Evolutionary conservation across 2,329 filamentous ascomycete species (phyloP).

Genomic region (Dactylellina cionopaga): DNA sequence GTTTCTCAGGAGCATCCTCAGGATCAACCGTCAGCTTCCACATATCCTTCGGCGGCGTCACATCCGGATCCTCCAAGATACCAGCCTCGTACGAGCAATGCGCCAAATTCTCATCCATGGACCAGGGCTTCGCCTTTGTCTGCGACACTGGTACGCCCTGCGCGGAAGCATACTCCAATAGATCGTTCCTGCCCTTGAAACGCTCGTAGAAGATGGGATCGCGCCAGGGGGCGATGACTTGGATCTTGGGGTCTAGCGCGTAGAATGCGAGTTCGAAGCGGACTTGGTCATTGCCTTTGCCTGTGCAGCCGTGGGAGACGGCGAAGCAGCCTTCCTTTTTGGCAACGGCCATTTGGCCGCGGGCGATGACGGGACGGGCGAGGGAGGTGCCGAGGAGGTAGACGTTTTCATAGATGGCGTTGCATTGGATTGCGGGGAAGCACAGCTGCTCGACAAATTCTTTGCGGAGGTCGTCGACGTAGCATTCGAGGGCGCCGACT

Average conservation of each 20-base stretch:
- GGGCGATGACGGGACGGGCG: constrained; percentile 76
- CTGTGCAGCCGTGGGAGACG: constrained; percentile 70
- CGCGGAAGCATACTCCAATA: constrained; percentile 75
- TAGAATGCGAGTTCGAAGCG: constrained; percentile 73
- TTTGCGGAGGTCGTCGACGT: constrained; percentile 72
- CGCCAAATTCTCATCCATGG: constrained; percentile 75
- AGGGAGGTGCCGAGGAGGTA: constrained; percentile 72
- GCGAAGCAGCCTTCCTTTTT: constrained; percentile 69
- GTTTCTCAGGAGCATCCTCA: constrained; percentile 74
- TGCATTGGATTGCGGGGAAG: constrained; percentile 81
- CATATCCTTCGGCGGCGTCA: constrained; percentile 78
- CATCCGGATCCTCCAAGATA: constrained; percentile 73
- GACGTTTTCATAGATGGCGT: constrained; percentile 75
- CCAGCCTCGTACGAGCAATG: constrained; percentile 85
- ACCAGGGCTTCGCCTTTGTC: constrained; percentile 77
- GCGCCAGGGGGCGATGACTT: constrained; percentile 80
- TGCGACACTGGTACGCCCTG: constrained; percentile 76
- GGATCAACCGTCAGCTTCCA: constrained; percentile 80
- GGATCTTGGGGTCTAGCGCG: constrained; percentile 72
- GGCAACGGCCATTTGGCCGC: constrained; percentile 72
- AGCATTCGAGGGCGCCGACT: constrained; percentile 58
- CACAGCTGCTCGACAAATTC: constrained; percentile 84
- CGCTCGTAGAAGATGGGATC: constrained; percentile 75
- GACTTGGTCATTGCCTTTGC: constrained; percentile 74
- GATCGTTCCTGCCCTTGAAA: constrained; percentile 76